These are phyloP conservation scores for Aspergillus avenaceus DNA, from an alignment of 495 filamentous ascomycete species.

Conservation along the genomic window DNA sequence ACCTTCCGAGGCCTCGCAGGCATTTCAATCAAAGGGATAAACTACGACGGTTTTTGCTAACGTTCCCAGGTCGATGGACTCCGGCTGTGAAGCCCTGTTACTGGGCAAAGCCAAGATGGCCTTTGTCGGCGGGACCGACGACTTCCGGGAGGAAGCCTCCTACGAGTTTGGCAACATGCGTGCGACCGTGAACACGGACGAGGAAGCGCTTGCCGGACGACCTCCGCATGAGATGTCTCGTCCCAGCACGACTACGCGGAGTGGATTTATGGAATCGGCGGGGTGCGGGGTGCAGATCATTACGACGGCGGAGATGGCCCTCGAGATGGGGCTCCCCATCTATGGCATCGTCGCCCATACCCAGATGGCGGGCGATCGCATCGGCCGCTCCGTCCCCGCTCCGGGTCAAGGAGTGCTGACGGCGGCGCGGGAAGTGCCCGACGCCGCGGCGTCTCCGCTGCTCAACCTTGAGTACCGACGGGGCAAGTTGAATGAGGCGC, in stretches of 20 bases:
- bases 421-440: constrained; percentile 93
- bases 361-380: constrained; percentile 98
- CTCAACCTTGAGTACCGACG: constrained; percentile 96
- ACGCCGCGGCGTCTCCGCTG: constrained; percentile 88
- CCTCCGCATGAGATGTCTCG: constrained; percentile 97
- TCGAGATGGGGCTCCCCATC: constrained; percentile 98
- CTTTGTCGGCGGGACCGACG: constrained; percentile 97
- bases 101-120: constrained; percentile 96
- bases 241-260: constrained; percentile 91
- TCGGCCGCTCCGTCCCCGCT: constrained; percentile 92
- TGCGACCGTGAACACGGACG: constrained; percentile 93
- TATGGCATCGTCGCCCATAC: constrained; percentile 92
- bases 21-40: too few species aligned
- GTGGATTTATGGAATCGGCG: constrained; percentile 99
- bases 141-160: constrained; percentile 98
- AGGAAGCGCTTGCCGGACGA: constrained; percentile 91
- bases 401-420: constrained; percentile 96
- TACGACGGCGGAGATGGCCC: constrained; percentile 91
- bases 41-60: too few species aligned
- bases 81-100: constrained; percentile 95
- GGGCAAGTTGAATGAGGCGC: constrained; percentile 87
- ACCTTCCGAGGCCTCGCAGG: too few species aligned
- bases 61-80: constrained; percentile 94
- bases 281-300: constrained; percentile 97
- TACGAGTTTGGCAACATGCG: constrained; percentile 99